Evolutionary conservation across 1,284 basidiomycete species (phyloP).

Genomic region (Pterulicium gracile): DNA sequence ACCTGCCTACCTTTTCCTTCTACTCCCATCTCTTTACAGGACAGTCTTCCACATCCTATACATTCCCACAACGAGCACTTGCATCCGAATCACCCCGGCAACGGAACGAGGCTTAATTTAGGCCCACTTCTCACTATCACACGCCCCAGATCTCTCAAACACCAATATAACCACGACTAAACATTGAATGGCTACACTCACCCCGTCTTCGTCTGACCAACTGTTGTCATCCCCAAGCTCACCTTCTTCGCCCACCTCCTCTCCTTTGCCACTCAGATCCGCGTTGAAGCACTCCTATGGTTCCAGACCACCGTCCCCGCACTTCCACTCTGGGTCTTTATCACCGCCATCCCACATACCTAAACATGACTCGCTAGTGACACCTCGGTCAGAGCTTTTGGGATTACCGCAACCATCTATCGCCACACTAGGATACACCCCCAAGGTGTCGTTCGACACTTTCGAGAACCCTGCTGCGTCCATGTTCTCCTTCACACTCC

Average conservation of each 20-base stretch:
- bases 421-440: slow-evolving; percentile 47
- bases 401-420: slow-evolving; percentile 14
- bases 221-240: background rate
- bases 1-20: too few relatives aligned
- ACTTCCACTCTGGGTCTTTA: slow-evolving; percentile 9
- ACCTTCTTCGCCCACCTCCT: background rate
- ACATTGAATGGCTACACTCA: background rate
- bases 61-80: too few relatives aligned
- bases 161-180: background rate
- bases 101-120: too few relatives aligned
- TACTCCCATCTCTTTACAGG: too few relatives aligned
- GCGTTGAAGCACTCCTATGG: slow-evolving; percentile 35
- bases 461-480: slow-evolving; percentile 65
- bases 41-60: too few relatives aligned
- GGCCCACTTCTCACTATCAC: too few relatives aligned
- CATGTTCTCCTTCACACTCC: slow-evolving; percentile 66
- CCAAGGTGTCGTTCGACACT: slow-evolving; percentile 85
- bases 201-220: background rate
- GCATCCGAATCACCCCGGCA: too few relatives aligned
- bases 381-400: background rate
- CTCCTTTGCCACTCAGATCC: slow-evolving; percentile 26
- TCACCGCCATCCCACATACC: slow-evolving; percentile 15
- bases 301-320: slow-evolving; percentile 13
- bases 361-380: slow-evolving; percentile 7
- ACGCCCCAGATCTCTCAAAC: too few relatives aligned